Evolutionary conservation across 148 eudicot genomes (phyloP).

Genomic region (Simmondsia chinensis): DNA sequence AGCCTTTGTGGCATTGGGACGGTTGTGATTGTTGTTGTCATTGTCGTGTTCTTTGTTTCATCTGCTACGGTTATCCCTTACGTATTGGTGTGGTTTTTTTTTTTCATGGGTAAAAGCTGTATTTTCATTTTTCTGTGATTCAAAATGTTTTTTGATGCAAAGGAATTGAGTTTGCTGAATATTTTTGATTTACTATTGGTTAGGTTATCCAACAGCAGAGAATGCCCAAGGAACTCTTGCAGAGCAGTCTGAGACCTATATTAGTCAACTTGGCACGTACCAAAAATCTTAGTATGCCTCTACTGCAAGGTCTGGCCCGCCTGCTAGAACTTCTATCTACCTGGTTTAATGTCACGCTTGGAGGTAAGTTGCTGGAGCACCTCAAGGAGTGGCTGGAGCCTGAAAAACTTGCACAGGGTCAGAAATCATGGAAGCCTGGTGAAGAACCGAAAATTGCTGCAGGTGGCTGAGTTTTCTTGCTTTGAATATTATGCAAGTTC

Average conservation of each 20-base stretch:
- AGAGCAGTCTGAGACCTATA: constrained; percentile 94
- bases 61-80: too few relatives aligned
- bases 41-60: too few relatives aligned
- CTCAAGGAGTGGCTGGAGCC: constrained; percentile 95
- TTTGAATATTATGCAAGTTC: not conserved
- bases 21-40: too few relatives aligned
- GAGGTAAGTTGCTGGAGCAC: constrained; percentile 92
- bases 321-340: constrained; percentile 89
- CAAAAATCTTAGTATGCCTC: constrained; percentile 91
- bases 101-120: too few relatives aligned
- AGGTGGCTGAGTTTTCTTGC: constrained; percentile 29
- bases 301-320: constrained; percentile 95
- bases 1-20: too few relatives aligned
- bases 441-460: constrained; percentile 99
- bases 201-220: constrained; percentile 91
- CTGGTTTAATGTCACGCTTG: constrained; percentile 95
- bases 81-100: too few relatives aligned
- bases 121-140: too few relatives aligned
- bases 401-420: constrained; percentile 87
- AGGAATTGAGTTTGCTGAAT: constrained; percentile 3
- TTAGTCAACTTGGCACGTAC: constrained; percentile 91
- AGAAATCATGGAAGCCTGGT: constrained; percentile 94
- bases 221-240: constrained; percentile 98
- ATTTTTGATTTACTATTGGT: constrained; percentile 5
- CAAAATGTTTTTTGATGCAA: too few relatives aligned